These are phyloP conservation scores for Plectranthus barbatus DNA, from an alignment of 257 asterid species.

Conservation along the genomic window DNA sequence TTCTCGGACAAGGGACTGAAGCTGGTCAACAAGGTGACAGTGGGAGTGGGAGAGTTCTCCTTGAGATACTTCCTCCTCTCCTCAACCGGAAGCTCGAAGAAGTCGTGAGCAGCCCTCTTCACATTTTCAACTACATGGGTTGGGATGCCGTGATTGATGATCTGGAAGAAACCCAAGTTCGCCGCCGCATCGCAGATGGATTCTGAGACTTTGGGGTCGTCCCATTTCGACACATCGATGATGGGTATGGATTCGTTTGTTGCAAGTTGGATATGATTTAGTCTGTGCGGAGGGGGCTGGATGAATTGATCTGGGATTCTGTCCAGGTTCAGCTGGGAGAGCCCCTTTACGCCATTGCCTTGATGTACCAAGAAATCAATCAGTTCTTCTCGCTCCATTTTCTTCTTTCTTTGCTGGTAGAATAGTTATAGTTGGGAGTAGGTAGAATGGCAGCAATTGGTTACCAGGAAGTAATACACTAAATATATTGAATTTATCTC, in stretches of 20 bases:
- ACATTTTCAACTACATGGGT: conserved; percentile 35
- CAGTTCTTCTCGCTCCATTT: conserved; percentile 15
- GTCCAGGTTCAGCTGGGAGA: conserved; percentile 25
- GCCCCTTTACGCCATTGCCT: conserved; percentile 49
- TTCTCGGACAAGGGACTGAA: conserved; percentile 32
- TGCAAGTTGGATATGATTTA: conserved; percentile 10
- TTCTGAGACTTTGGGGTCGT: conserved; percentile 21
- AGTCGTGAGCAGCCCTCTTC: conserved; percentile 28
- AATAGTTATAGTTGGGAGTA: neutral
- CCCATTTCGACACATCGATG: conserved; percentile 33
- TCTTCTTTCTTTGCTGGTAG: neutral
- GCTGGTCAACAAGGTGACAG: conserved; percentile 41
- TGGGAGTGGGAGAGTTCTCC: conserved; percentile 35
- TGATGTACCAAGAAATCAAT: conserved; percentile 28
- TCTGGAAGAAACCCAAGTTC: conserved; percentile 39
- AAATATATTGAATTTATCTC: no score
- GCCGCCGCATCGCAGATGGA: conserved; percentile 37
- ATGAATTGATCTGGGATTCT: conserved; percentile 30
- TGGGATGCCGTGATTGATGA: conserved; percentile 42
- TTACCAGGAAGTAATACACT: no score
- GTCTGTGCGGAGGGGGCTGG: conserved; percentile 30
- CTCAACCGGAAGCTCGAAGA: conserved; percentile 43
- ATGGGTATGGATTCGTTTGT: conserved; percentile 31
- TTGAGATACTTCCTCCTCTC: conserved; percentile 40
- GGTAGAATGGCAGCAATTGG: neutral